Base-by-base conservation (phyloP, 2,329 filamentous ascomycete species). In the Blastomyces parvus region DNA sequence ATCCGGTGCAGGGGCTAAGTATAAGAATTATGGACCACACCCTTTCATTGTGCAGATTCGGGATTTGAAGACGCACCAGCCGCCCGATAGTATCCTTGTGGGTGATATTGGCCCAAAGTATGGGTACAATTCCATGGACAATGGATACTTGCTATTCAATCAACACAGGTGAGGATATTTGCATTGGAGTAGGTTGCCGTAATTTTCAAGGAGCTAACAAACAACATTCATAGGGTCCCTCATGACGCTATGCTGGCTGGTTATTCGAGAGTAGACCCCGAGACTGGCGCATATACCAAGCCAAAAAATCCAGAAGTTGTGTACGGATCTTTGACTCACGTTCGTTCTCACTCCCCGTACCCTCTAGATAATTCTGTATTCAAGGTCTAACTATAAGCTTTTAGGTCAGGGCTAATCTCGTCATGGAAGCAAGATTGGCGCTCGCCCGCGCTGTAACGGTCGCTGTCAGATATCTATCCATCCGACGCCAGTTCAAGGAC, bases 401-500 rank as follows among this genome's bases (percentile, higher is more conserved):
- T 30, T 48, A 66, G 64, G 63, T 66, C 22, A 63, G 64, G 17
- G 67, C 70, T 27, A 70, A 70, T 6, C 74, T 76, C 60, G 71
- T 76, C 44, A 73, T 74, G 63, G 80, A 83, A 64, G 81, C 81
- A 6, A 72, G 81, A 13, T 71, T 84, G 11, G 77, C 82, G 5
- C 76, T 83, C 14, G 81, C 81, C 1, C 74, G 82, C 46, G 81
- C 81, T 17, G 80, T 83, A 3, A 83, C 81, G 0, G 75, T 83
- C 3, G 80, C 81, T 3, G 79, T 83, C 0, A 74, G 81, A 44
- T 83, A 83, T 66, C 76, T 77, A 19, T 75, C 78, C 2, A 74
- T 83, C 13, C 71, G 81, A 17, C 73, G 78, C 33, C 81, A 83
- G 61, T 83, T 83, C 66, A 71, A 71, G 33, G 80, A 83, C 64